phyloP scores from a whole-genome alignment of 371 early-diverging fungal genomes.

The Smittium mucronatum region DNA sequence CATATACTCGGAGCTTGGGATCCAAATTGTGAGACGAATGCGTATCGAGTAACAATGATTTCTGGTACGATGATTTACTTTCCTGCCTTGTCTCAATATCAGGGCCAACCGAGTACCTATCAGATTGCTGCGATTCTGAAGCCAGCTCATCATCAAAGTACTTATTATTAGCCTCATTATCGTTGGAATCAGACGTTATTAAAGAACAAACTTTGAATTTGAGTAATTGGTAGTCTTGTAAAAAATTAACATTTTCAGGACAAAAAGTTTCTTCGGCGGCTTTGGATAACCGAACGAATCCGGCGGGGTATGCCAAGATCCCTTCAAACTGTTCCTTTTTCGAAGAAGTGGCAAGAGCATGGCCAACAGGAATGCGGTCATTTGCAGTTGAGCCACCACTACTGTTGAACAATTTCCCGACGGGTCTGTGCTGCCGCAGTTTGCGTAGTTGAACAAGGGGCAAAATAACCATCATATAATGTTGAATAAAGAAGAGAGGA shows the following conservation, averaged over 20 bases:
- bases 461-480: not conserved
- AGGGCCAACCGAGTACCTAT: no score
- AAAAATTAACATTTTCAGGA: slow-evolving; percentile 13
- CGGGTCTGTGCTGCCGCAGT: not conserved
- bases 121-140: no score
- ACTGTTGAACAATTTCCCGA: not conserved
- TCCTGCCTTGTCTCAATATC: not conserved
- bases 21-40: not conserved
- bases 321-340: slow-evolving; percentile 12
- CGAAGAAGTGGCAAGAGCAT: not conserved
- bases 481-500: slow-evolving; percentile 5
- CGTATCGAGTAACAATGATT: not conserved
- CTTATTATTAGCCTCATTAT: not conserved
- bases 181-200: not conserved
- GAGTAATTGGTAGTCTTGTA: slow-evolving; percentile 14
- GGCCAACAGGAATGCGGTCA: not conserved
- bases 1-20: not conserved
- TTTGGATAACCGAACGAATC: slow-evolving; percentile 7
- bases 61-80: not conserved
- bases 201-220: slow-evolving; percentile 11
- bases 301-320: slow-evolving; percentile 10
- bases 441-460: not conserved
- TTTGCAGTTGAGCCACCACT: not conserved
- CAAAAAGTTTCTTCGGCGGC: slow-evolving; percentile 14
- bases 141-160: not conserved